These are phyloP conservation scores for Fomitopsis schrenkii DNA, from an alignment of 1,284 basidiomycete species.

Conservation along the genomic window DNA sequence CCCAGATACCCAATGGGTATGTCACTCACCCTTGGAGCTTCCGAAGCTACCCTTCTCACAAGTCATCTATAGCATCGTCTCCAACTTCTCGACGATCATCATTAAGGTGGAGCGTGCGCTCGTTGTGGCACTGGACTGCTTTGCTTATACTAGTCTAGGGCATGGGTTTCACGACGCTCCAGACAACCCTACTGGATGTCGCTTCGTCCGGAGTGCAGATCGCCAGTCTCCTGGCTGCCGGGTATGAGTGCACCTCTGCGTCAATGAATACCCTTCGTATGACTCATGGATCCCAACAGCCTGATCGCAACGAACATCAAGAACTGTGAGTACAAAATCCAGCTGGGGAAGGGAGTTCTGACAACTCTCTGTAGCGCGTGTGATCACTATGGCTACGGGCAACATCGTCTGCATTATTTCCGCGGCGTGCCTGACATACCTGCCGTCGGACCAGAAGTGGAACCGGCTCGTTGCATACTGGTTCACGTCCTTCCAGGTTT, in stretches of 20 bases:
- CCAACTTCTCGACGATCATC: slow-evolving; percentile 21
- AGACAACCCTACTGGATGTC: slow-evolving; percentile 17
- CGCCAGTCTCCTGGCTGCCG: slow-evolving; percentile 12
- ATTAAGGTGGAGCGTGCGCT: slow-evolving; percentile 14
- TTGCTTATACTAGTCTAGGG: slow-evolving; percentile 1
- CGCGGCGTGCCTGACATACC: slow-evolving; percentile 26
- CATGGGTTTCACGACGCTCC: slow-evolving; percentile 18
- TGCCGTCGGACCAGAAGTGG: slow-evolving; percentile 27
- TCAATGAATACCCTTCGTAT: background rate
- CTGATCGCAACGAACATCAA: slow-evolving; percentile 16
- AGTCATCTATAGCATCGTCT: slow-evolving; percentile 8
- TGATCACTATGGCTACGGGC: slow-evolving; percentile 19
- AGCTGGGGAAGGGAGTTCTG: background rate
- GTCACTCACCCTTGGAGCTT: slow-evolving; percentile 12
- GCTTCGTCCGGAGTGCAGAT: slow-evolving; percentile 17
- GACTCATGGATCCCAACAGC: background rate
- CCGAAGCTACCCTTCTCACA: background rate
- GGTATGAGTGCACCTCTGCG: slow-evolving; percentile 5
- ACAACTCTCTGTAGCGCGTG: slow-evolving; percentile 8
- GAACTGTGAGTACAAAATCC: slow-evolving; percentile 11
- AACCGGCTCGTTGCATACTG: slow-evolving; percentile 29
- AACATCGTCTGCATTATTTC: slow-evolving; percentile 29
- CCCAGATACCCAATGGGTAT: slow-evolving; percentile 28
- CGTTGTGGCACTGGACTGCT: background rate
- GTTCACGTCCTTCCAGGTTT: slow-evolving; percentile 26